These are phyloP conservation scores for Botrytis medusae DNA, from an alignment of 2,329 filamentous ascomycete genomes.

Conservation along the genomic window DNA sequence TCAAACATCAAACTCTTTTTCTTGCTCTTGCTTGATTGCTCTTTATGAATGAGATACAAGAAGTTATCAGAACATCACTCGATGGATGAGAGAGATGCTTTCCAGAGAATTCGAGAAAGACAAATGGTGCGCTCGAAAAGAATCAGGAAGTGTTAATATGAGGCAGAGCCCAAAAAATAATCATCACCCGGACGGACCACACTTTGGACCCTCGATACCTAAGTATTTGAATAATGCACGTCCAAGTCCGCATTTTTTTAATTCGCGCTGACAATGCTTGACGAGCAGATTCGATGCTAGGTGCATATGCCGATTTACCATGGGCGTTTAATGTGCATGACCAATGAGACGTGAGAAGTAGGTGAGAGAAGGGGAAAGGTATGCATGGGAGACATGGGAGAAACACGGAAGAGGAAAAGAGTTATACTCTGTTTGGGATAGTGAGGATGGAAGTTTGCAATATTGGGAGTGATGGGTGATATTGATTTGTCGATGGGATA, in stretches of 20 bases:
- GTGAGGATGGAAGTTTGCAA: background rate
- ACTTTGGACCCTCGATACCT: slow-evolving; percentile 1
- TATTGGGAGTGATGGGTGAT: background rate
- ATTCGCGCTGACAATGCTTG: slow-evolving; percentile 15
- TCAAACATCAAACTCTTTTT: background rate
- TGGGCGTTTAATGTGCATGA: slow-evolving; percentile 4
- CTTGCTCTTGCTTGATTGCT: too few species aligned
- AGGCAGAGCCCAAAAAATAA: background rate
- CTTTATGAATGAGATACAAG: background rate
- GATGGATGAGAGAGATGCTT: background rate
- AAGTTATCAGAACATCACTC: slow-evolving; percentile 6
- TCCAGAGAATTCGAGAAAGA: too few species aligned
- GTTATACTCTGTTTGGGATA: slow-evolving; percentile 5
- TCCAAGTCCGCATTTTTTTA: background rate
- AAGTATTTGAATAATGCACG: slow-evolving; percentile 8
- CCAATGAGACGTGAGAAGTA: background rate
- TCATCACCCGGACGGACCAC: background rate
- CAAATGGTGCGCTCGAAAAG: background rate
- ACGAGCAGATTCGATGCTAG: slow-evolving; percentile 2
- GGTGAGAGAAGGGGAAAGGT: background rate
- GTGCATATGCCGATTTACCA: background rate
- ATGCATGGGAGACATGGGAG: slow-evolving; percentile 8
- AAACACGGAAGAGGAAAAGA: background rate
- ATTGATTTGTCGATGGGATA: background rate
- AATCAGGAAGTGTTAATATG: background rate